These are phyloP conservation scores for Paspalum vaginatum DNA, from an alignment of 176 grass and related monocot species.

Conservation along the genomic window DNA sequence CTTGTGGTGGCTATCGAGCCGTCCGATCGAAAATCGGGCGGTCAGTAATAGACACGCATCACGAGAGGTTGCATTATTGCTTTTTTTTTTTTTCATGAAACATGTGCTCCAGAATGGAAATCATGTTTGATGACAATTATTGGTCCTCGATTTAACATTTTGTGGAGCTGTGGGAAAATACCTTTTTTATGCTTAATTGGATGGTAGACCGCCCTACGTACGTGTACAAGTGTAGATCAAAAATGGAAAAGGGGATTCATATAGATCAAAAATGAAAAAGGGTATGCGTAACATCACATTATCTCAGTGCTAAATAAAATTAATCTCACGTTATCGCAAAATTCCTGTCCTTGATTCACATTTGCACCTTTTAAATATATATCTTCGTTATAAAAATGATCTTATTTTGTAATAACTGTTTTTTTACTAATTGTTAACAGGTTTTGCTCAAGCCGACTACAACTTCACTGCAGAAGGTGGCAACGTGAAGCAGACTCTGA, in stretches of 20 bases:
- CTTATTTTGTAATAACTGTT: not conserved
- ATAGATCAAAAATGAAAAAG: not conserved
- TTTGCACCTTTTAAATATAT: too few relatives aligned
- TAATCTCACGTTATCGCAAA: too few relatives aligned
- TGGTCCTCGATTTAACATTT: too few relatives aligned
- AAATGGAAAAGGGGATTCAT: not conserved
- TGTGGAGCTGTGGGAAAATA: not conserved
- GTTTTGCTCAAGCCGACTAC: constrained; percentile 73
- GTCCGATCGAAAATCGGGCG: not conserved
- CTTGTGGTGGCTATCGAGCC: not conserved
- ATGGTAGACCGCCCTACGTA: not conserved
- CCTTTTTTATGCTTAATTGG: not conserved
- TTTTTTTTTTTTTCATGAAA: not conserved
- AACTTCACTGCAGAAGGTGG: constrained; percentile 45
- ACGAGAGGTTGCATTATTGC: not conserved
- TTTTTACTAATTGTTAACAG: constrained; percentile 32
- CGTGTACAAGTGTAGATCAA: not conserved
- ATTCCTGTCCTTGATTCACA: too few relatives aligned
- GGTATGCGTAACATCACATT: not conserved
- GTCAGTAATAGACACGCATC: not conserved
- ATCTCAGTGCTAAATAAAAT: not conserved
- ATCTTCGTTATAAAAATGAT: too few relatives aligned
- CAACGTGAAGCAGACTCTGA: constrained; percentile 65
- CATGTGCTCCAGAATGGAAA: not conserved
- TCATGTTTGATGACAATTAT: not conserved